Base-by-base conservation (phyloP, 164 flowering plant species). In the Vitis vinifera region DNA sequence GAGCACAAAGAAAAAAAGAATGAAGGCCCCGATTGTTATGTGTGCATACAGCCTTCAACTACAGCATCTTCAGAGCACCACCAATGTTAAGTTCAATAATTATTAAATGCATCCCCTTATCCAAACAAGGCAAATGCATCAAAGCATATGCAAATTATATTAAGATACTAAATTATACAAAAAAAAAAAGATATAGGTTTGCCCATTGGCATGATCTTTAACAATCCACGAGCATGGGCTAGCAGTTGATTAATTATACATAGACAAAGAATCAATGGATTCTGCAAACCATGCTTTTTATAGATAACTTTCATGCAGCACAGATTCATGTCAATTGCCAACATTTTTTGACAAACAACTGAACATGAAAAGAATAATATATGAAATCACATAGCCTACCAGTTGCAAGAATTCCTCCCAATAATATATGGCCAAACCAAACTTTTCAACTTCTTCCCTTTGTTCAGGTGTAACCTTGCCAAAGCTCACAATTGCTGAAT, bases 401-500 rank as follows among this genome's bases (percentile, higher is more conserved):
- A 88, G 78, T 62, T 69, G 73, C 77, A 91, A 71, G 80, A 96
- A 96, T 10, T 91, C 97, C 55, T 88, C 88, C 99, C 99, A 96
- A 13, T 95, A 77, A 81, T 86, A 88, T 63, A 86, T 71, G 53
- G 80, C 68, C 69, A 91, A 44, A 30, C 89, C 97, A 83, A 73
- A 81, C 68, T 85, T 86, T 69, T 73, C 87, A 77, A 80, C 82
- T 44, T 66, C 89, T 60, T 82, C 87, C 73, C 70, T 88, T 70
- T 92, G 92, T 69, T 87, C 90, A 67, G 79, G 55, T 49, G 91
- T 73, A 71, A 93, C 88, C 79, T 86, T 83, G 65, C 98, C 97
- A 78, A 96, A 96, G 87, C 99, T 95, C 77, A 95, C 98, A 80
- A 95, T 67, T 48, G 90, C 98, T 93, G 68, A 67, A 75, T 15